Percentiles rank a stretch among this genome's conserved stretches.
These are phyloP conservation scores for Ustilago lituana DNA, from an alignment of 1,284 basidiomycete species.

Conservation along the genomic window DNA sequence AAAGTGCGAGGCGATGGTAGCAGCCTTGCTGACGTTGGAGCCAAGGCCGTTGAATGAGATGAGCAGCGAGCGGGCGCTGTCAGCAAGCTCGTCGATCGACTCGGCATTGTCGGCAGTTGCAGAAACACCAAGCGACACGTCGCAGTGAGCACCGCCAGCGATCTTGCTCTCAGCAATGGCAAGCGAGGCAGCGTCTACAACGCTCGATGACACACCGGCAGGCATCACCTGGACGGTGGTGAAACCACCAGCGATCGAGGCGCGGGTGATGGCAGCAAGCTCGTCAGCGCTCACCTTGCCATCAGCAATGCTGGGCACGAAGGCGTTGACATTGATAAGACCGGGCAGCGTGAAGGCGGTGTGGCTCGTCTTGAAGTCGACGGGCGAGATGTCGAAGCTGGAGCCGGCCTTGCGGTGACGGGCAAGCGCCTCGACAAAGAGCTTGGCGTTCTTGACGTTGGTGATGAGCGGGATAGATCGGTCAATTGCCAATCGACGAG, in stretches of 20 bases:
- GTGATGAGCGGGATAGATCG: slow-evolving; percentile 97
- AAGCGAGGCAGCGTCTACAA: slow-evolving; percentile 51
- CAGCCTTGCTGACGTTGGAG: slow-evolving; percentile 53
- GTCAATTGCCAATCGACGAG: slow-evolving; percentile 98
- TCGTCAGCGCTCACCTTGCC: slow-evolving; percentile 72
- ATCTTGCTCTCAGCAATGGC: slow-evolving; percentile 59
- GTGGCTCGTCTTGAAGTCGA: slow-evolving; percentile 93
- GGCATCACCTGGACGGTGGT: slow-evolving; percentile 60
- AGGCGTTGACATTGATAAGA: slow-evolving; percentile 86
- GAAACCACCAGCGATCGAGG: slow-evolving; percentile 62
- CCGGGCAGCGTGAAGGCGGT: slow-evolving; percentile 91
- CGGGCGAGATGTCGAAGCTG: slow-evolving; percentile 81
- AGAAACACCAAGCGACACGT: slow-evolving; percentile 61
- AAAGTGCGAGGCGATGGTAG: slow-evolving; percentile 83
- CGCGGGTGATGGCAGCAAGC: slow-evolving; percentile 69
- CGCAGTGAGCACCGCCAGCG: slow-evolving; percentile 58
- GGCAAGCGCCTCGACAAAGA: slow-evolving; percentile 93
- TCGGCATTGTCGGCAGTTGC: slow-evolving; percentile 55
- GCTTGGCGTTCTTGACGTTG: slow-evolving; percentile 98
- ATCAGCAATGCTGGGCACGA: slow-evolving; percentile 80
- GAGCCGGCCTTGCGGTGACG: slow-evolving; percentile 74
- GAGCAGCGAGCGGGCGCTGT: slow-evolving; percentile 59
- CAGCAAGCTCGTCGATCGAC: slow-evolving; percentile 49
- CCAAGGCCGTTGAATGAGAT: slow-evolving; percentile 59
- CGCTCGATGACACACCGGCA: slow-evolving; percentile 35